Evolutionary conservation across 2,329 filamentous ascomycete species (phyloP).

Genomic region (Fusarium beomiforme): DNA sequence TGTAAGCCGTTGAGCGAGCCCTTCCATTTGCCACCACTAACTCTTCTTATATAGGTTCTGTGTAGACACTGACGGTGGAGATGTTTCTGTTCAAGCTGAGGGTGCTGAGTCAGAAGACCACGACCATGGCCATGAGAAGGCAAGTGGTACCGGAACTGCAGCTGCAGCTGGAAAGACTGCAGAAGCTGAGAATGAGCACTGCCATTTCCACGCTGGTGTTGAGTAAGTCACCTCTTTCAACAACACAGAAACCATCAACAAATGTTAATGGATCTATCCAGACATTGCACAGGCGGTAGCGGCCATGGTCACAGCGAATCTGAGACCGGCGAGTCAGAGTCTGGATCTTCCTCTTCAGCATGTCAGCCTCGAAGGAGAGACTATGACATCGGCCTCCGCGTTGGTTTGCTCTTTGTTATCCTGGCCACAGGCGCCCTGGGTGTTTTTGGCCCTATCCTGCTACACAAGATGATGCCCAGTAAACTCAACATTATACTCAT

Average conservation of each 20-base stretch:
- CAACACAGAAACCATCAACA: not conserved
- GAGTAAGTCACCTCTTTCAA: conserved; percentile 63
- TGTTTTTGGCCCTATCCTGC: conserved; percentile 73
- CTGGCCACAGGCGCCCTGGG: conserved; percentile 74
- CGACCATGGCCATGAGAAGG: conserved; percentile 27
- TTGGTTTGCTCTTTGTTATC: conserved; percentile 78
- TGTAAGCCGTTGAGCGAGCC: conserved; percentile 54
- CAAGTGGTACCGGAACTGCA: not conserved
- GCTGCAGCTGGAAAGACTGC: conserved; percentile 2
- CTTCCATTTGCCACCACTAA: conserved; percentile 3
- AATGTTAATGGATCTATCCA: conserved; percentile 36
- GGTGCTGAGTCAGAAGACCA: conserved; percentile 38
- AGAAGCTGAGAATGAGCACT: conserved; percentile 55
- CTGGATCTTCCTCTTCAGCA: conserved; percentile 45
- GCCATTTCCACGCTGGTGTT: conserved; percentile 80
- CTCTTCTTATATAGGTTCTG: conserved; percentile 62
- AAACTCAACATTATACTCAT: conserved; percentile 64
- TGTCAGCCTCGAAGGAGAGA: conserved; percentile 61
- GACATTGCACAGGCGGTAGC: conserved; percentile 66
- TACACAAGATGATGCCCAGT: conserved; percentile 65
- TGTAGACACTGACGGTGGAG: conserved; percentile 65
- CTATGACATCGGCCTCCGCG: conserved; percentile 74
- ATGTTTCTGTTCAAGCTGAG: conserved; percentile 65
- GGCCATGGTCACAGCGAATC: conserved; percentile 49
- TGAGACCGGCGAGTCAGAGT: conserved; percentile 14